Base-by-base conservation (phyloP, 148 eudicot species). In the Rheum nobile region DNA sequence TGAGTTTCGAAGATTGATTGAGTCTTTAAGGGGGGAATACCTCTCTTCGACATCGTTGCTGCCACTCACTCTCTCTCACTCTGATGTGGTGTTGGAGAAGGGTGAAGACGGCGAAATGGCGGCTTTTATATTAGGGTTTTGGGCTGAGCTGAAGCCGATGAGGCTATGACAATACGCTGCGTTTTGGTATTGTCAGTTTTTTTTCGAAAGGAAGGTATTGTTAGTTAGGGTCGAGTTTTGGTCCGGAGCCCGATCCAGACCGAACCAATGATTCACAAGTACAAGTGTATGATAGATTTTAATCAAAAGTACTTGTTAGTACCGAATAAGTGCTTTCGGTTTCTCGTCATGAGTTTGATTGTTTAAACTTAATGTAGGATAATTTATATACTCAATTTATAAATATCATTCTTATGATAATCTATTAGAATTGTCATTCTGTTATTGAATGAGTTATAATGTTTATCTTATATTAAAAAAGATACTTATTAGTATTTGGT, bases 21-120 rank as follows among this genome's bases (percentile, higher is more conserved):
- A 12, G 39, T 0, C 13, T 29, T 16, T 31, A 2, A 1, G 0
- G 41, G 2, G 34, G 12, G 34, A 28, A 31, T 65, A 65, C 70
- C 70, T 65, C 70, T 65, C 70, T 65, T 65, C 70, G 39, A 65
- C 70, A 65, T 65, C 22, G 70, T 29, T 32, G 70, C 70, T n/a
- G n/a, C n/a, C n/a, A n/a, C n/a, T n/a, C 8, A 4, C 70, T 32
- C 70, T 65, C 39, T 14, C 70, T 65, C 67, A 26, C 67, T 61
- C 67, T 26, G 19, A 4, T 13, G 67, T 28, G 41, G 16, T 57
- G 34, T 11, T 14, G 38, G 38, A 34, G 10, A 29, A 29, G 16
- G 22, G 21, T 8, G 63, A 16, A 28, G 41, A 32, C 4, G 38
- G 70, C 21, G 37, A 63, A 63, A 31, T 63, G 69, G 13, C 1